Evolutionary conservation across 148 eudicot genomes (phyloP).

Genomic region (Vaccinium corymbosum): DNA sequence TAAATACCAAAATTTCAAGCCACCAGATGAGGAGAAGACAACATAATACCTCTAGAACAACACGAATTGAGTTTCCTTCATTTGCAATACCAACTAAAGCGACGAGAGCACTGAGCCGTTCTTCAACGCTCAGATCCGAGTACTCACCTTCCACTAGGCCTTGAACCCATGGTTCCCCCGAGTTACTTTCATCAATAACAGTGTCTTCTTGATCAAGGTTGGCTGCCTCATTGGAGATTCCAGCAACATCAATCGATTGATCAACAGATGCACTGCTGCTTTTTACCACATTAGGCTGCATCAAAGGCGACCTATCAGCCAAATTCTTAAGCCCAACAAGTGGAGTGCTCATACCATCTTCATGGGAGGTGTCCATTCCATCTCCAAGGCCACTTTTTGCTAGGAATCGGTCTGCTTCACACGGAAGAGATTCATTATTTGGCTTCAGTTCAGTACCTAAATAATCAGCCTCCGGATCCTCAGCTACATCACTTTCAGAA

Average conservation of each 20-base stretch:
- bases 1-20: neutral
- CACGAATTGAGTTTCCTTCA: conserved; percentile 84
- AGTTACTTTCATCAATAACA: conserved; percentile 58
- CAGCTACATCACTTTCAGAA: conserved; percentile 82
- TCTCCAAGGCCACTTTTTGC: conserved; percentile 26
- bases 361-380: conserved; percentile 26
- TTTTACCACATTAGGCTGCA: conserved; percentile 30
- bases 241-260: conserved; percentile 30
- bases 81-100: conserved; percentile 78
- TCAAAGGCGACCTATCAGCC: conserved; percentile 26
- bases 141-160: conserved; percentile 86
- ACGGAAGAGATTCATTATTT: conserved; percentile 30
- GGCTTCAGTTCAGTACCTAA: conserved; percentile 42
- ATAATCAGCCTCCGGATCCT: conserved; percentile 81
- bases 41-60: conserved; percentile 62
- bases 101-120: conserved; percentile 85
- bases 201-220: conserved; percentile 47
- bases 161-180: conserved; percentile 83
- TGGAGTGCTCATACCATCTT: conserved; percentile 20
- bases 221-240: conserved; percentile 25
- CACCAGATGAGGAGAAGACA: neutral
- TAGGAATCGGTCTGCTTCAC: conserved; percentile 26
- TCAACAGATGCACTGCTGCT: conserved; percentile 32
- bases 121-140: conserved; percentile 71
- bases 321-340: conserved; percentile 26